phyloP scores from a whole-genome alignment of 495 filamentous ascomycete genomes.

The Chaetomidium leptoderma region DNA sequence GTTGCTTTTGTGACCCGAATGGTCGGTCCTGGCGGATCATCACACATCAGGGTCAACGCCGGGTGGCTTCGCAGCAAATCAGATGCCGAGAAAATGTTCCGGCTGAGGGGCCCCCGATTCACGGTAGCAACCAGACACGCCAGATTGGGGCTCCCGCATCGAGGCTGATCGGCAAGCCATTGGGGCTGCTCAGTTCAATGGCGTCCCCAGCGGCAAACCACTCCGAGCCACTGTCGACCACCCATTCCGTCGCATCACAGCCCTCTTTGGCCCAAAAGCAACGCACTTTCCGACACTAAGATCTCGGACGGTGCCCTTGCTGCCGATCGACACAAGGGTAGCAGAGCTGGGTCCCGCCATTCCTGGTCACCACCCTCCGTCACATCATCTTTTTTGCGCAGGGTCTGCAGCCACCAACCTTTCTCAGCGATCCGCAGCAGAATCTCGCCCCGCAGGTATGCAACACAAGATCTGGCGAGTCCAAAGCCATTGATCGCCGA shows the following conservation, averaged over 20 bases:
- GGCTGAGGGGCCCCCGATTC: neutral
- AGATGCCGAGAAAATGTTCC: neutral
- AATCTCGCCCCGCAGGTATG: constrained; percentile 5
- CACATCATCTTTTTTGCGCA: neutral
- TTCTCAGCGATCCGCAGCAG: neutral
- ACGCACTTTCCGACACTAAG: neutral
- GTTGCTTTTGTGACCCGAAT: neutral
- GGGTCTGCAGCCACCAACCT: neutral
- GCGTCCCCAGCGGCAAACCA: neutral
- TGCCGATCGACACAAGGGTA: constrained; percentile 1
- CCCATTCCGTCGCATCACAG: neutral
- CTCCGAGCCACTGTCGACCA: neutral
- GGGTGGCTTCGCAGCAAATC: neutral
- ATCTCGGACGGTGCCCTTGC: neutral
- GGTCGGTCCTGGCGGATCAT: neutral
- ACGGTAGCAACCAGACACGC: neutral
- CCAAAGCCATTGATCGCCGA: neutral
- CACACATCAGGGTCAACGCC: neutral
- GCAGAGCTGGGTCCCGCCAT: neutral
- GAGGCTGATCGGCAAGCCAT: neutral
- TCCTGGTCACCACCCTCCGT: neutral
- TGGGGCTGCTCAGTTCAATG: neutral
- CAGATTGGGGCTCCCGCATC: neutral
- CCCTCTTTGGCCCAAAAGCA: neutral
- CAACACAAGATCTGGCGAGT: constrained; percentile 15